A percentile compares a stretch with the other conserved stretches of the same genome.
Conservation (phyloP, 768 basidiomycete species). For the Hemileccinum impolitum region DNA sequence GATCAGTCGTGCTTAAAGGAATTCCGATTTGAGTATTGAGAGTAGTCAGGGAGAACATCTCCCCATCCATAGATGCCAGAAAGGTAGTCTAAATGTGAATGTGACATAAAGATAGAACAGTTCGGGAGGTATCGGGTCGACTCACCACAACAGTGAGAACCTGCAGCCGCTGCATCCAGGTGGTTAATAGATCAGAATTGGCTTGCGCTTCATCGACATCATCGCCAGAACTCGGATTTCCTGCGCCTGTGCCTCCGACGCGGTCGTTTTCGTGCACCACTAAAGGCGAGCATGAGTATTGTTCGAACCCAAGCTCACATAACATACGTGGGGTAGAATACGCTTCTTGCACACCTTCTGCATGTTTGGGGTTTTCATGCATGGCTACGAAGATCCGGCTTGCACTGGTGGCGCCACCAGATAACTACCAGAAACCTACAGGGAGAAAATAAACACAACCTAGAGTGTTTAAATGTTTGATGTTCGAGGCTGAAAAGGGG, state of each 20-base stretch:
- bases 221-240: background rate
- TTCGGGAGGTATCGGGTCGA: background rate
- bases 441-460: background rate
- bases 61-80: slow-evolving; percentile 26
- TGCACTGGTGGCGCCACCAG: slow-evolving; percentile 2
- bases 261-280: slow-evolving; percentile 2
- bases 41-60: slow-evolving; percentile 25
- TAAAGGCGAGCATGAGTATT: slow-evolving; percentile 2
- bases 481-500: background rate
- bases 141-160: slow-evolving; percentile 27
- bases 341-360: background rate
- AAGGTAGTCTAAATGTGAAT: slow-evolving; percentile 26
- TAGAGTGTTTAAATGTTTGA: background rate
- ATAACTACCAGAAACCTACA: background rate
- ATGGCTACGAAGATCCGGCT: background rate
- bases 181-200: slow-evolving; percentile 18
- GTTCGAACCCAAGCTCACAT: background rate
- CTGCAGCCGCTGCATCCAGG: slow-evolving; percentile 29
- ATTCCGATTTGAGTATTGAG: slow-evolving; percentile 19
- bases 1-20: slow-evolving; percentile 3
- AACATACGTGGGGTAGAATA: slow-evolving; percentile 17
- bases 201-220: slow-evolving; percentile 10
- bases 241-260: slow-evolving; percentile 5
- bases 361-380: background rate
- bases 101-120: background rate